Percentiles rank a stretch among this genome's conserved stretches.
These are phyloP conservation scores for Achaetomium macrosporum DNA, from an alignment of 2,329 filamentous ascomycete species.

Conservation along the genomic window DNA sequence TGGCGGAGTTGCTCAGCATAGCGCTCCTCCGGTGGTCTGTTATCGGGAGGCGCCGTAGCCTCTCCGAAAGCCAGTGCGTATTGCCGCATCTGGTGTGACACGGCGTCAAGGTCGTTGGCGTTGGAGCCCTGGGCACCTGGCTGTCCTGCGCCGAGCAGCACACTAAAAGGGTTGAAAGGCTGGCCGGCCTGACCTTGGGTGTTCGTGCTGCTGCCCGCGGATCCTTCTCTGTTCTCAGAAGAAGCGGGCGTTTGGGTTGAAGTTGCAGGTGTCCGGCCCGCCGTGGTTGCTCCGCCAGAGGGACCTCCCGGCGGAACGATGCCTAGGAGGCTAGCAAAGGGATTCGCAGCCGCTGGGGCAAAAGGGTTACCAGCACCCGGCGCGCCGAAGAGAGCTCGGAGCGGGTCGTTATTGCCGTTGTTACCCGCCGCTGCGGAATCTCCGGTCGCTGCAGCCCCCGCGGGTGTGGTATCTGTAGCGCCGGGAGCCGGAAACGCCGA, in stretches of 20 bases:
- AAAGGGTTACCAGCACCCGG: not conserved
- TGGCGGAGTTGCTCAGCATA: slow-evolving; percentile 87
- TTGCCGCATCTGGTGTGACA: too few species aligned
- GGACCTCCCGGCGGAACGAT: slow-evolving; percentile 61
- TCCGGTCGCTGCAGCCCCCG: slow-evolving; percentile 33
- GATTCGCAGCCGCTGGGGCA: slow-evolving; percentile 35
- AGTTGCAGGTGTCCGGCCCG: slow-evolving; percentile 8
- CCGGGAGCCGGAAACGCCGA: slow-evolving; percentile 82
- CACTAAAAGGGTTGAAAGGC: slow-evolving; percentile 26
- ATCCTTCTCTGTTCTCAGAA: not conserved
- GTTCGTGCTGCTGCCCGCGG: not conserved
- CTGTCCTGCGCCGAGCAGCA: slow-evolving; percentile 18
- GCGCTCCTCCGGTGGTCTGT: slow-evolving; percentile 83
- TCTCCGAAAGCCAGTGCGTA: too few species aligned
- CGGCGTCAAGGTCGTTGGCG: slow-evolving; percentile 32
- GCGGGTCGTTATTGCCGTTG: slow-evolving; percentile 38
- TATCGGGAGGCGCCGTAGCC: slow-evolving; percentile 63
- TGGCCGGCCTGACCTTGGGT: slow-evolving; percentile 10
- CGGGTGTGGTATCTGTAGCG: slow-evolving; percentile 75
- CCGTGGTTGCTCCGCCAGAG: not conserved
- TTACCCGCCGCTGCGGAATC: slow-evolving; percentile 29
- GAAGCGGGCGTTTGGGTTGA: slow-evolving; percentile 9
- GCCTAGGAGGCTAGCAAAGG: slow-evolving; percentile 48
- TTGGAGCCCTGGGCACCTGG: slow-evolving; percentile 26
- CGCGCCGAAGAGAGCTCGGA: slow-evolving; percentile 32